These are phyloP conservation scores for Penicillium dipodomyicola DNA, from an alignment of 495 filamentous ascomycete species.

Conservation along the genomic window DNA sequence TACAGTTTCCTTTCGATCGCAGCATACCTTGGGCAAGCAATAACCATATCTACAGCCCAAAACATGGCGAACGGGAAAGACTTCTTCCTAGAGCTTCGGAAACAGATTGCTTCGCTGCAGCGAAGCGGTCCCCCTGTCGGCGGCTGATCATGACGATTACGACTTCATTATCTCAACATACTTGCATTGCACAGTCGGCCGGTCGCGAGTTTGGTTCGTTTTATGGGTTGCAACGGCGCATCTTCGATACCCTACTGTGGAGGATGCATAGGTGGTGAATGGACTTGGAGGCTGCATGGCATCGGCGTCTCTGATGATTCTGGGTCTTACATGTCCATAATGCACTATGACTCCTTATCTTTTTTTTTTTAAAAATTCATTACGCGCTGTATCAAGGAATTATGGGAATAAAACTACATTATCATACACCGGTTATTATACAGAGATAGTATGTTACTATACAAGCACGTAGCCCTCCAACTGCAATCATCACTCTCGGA, in stretches of 20 bases:
- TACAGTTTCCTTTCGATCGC: conserved; percentile 25
- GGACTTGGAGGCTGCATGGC: conserved; percentile 26
- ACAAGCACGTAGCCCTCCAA: background rate
- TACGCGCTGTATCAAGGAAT: background rate
- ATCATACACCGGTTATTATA: conserved; percentile 21
- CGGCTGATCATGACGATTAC: conserved; percentile 31
- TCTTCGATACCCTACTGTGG: conserved; percentile 35
- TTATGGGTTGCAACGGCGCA: conserved; percentile 31
- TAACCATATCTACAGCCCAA: conserved; percentile 36
- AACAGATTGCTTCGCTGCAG: conserved; percentile 46
- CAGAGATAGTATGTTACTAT: conserved; percentile 11
- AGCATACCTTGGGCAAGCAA: conserved; percentile 16
- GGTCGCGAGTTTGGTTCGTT: conserved; percentile 21
- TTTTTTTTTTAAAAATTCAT: background rate
- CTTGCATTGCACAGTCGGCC: conserved; percentile 24
- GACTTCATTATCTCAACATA: conserved; percentile 17
- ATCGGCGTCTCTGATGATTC: conserved; percentile 29
- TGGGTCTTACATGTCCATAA: conserved; percentile 12
- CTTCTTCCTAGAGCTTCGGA: conserved; percentile 53
- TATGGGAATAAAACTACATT: conserved; percentile 18
- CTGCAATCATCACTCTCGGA: conserved; percentile 9
- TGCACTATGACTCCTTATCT: conserved; percentile 8
- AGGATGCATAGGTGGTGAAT: conserved; percentile 26
- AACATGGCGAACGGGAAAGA: conserved; percentile 55
- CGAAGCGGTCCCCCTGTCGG: conserved; percentile 42